Percentiles rank a stretch among this genome's conserved stretches.
These are phyloP conservation scores for Corrigiola litoralis DNA, from an alignment of 179 eudicot species.

Conservation along the genomic window DNA sequence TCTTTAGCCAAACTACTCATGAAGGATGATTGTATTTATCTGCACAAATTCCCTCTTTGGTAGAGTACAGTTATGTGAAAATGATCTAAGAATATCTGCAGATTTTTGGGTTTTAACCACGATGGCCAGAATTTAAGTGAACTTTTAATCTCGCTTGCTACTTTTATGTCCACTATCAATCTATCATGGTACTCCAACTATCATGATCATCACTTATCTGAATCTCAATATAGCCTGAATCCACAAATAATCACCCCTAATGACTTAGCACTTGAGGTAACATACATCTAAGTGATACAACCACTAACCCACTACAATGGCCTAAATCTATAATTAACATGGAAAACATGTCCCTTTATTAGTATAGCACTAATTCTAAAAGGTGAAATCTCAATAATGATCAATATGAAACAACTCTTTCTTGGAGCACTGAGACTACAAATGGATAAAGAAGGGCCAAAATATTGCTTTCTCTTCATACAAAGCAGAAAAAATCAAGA, in stretches of 20 bases:
- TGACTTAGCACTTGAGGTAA: no score
- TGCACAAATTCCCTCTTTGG: not conserved
- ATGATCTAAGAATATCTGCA: no score
- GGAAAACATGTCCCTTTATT: conserved; percentile 3
- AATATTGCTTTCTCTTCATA: conserved; percentile 54
- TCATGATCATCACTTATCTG: no score
- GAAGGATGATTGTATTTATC: not conserved
- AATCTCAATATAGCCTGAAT: no score
- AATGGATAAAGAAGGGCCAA: conserved; percentile 17
- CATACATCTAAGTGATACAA: not conserved
- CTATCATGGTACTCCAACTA: no score
- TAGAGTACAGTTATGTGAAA: no score
- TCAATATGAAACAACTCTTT: conserved; percentile 23
- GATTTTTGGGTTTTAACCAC: no score
- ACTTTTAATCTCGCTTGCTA: no score
- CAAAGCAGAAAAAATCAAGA: conserved; percentile 40
- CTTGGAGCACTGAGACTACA: conserved; percentile 23
- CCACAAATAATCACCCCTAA: no score
- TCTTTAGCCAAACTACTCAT: no score
- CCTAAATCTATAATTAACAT: conserved; percentile 4
- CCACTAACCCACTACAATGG: conserved; percentile 5
- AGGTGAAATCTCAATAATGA: conserved; percentile 12
- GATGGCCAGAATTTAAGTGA: no score
- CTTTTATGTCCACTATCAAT: no score
- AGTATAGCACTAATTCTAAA: conserved; percentile 19